These are phyloP conservation scores for Sporothrix phasma DNA, from an alignment of 2,329 filamentous ascomycete genomes.

Conservation along the genomic window DNA sequence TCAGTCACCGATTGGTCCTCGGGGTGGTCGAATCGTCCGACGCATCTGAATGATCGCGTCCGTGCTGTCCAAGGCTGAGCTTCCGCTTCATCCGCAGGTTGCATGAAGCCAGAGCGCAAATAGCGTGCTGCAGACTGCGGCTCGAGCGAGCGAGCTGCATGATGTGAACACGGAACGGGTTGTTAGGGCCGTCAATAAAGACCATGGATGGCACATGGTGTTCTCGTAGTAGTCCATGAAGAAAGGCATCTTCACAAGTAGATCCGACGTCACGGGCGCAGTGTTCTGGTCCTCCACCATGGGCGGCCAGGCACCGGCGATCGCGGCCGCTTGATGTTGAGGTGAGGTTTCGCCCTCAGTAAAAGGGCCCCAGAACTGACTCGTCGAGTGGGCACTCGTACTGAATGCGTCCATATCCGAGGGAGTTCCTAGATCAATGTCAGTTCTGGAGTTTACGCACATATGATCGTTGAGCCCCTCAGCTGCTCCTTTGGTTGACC, in stretches of 20 bases:
- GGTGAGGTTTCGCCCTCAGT: constrained; percentile 38
- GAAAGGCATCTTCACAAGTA: constrained; percentile 72
- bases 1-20: constrained; percentile 61
- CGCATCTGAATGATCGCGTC: constrained; percentile 40
- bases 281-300: constrained; percentile 31
- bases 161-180: constrained; percentile 78
- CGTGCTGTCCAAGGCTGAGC: constrained; percentile 49
- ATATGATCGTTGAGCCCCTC: not conserved
- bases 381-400: constrained; percentile 39
- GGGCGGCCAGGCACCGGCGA: constrained; percentile 30
- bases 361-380: constrained; percentile 38
- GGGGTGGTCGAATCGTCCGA: constrained; percentile 10
- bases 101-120: constrained; percentile 80
- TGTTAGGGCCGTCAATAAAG: constrained; percentile 74
- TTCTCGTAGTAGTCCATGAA: constrained; percentile 92
- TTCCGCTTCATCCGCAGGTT: constrained; percentile 78
- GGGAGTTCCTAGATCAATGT: constrained; percentile 19
- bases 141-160: constrained; percentile 67
- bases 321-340: constrained; percentile 29
- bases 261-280: constrained; percentile 46
- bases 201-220: constrained; percentile 85
- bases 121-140: constrained; percentile 80
- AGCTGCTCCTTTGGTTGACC: constrained; percentile 1
- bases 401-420: constrained; percentile 44
- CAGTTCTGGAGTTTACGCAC: not conserved